Base-by-base conservation (phyloP, 108 stramenopile genomes). In the Stephanodiscus minutulus region DNA sequence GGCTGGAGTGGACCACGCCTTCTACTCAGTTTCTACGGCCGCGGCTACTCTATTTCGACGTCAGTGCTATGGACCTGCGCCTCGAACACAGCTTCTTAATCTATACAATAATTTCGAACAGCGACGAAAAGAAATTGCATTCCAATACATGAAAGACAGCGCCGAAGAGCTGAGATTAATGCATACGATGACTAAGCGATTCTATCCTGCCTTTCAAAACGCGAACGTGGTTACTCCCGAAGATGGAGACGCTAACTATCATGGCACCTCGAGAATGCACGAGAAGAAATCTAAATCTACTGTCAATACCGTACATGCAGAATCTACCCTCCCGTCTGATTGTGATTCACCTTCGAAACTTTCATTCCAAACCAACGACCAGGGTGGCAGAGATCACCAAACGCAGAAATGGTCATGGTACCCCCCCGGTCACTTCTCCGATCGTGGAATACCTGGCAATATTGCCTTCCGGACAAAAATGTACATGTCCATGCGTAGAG, bases 371-470 rank as follows among this genome's bases (percentile, higher is more conserved):
- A 80, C 73, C 43, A 54, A 36, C 0, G 43, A 56, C 21, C 57
- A 39, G 12, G 53, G 39, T 18, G 50, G 50, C 56, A 21, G 31
- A 10, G 37, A 61, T 37, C 31, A 20, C 7, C 57, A 27, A 33
- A 65, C 63, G n/a, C 79, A 80, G 53, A 63, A 65, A 44, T 80
- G 79, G 79, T 44, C 62, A 25, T 80, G 79, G 79, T 43, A 68
- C 15, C 61, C 72, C 18, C 54, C 79, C 9, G 79, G 55, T 53
- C 63, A 58, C 5, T 80, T 73, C 61, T 68, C 72, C 43, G 37
- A 65, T 15, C 72, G 72, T 4, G 67, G 72, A 6, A 57, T 68
- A 27, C 25, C 72, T 21, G 20, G 60, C 33, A 63, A 52, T 47
- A 24, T 54, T 0, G 24, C 22, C 31, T 73, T 70, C 43, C 66